phyloP scores from a whole-genome alignment of 805 yeast genomes.

The Nakazawaea ambrosiae region DNA sequence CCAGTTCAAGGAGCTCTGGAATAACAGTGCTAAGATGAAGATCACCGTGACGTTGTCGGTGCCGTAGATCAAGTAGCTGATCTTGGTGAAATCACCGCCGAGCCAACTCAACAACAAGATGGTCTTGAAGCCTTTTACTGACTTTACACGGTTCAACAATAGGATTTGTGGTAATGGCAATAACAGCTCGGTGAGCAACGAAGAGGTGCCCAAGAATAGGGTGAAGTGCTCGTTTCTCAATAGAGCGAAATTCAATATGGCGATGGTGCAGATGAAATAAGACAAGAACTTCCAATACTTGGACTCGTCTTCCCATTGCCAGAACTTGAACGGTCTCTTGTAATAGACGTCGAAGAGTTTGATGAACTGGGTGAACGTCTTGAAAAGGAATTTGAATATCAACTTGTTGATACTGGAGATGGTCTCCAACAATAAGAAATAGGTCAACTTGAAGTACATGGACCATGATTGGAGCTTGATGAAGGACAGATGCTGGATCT shows the following conservation, averaged over 20 bases:
- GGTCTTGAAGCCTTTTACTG: slow-evolving; percentile 73
- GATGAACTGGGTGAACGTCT: slow-evolving; percentile 31
- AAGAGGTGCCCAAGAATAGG: slow-evolving; percentile 23
- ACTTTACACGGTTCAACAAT: slow-evolving; percentile 55
- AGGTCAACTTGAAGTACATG: not conserved
- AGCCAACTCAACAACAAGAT: slow-evolving; percentile 78
- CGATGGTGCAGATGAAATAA: slow-evolving; percentile 25
- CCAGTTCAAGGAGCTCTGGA: slow-evolving; percentile 72
- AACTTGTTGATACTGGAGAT: slow-evolving; percentile 9
- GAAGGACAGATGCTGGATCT: slow-evolving; percentile 8
- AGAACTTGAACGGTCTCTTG: slow-evolving; percentile 57
- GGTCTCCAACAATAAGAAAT: not conserved
- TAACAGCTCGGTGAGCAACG: slow-evolving; percentile 61
- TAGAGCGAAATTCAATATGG: slow-evolving; percentile 17
- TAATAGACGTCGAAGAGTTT: slow-evolving; percentile 67
- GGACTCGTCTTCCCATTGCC: slow-evolving; percentile 75
- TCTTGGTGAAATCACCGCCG: slow-evolving; percentile 79
- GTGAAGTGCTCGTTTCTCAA: slow-evolving; percentile 21
- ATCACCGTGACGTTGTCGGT: slow-evolving; percentile 60
- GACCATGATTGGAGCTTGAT: not conserved
- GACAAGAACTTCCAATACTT: slow-evolving; percentile 59
- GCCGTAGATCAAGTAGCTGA: slow-evolving; percentile 68
- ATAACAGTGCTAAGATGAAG: slow-evolving; percentile 63
- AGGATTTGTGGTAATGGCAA: slow-evolving; percentile 75
- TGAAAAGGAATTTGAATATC: slow-evolving; percentile 11